Conservation (phyloP, 495 filamentous ascomycete genomes). For the Lasiosphaeria ovina region DNA sequence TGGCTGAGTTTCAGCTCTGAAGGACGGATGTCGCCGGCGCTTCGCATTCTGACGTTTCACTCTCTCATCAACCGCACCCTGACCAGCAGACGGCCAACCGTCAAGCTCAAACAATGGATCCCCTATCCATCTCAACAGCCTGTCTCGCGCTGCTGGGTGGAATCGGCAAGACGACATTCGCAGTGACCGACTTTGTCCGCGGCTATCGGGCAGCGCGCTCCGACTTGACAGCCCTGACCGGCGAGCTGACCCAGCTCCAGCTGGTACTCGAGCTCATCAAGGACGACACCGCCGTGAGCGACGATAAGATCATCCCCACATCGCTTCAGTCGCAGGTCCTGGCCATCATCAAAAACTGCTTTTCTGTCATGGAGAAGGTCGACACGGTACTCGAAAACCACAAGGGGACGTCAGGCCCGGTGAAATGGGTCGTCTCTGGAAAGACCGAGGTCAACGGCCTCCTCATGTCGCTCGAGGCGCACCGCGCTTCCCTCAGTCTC, state of each 20-base stretch:
- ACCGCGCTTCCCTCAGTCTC: slow-evolving; percentile 26
- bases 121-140: slow-evolving; percentile 19
- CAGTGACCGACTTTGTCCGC: slow-evolving; percentile 17
- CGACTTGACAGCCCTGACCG: slow-evolving; percentile 15
- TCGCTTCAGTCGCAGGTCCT: slow-evolving; percentile 23
- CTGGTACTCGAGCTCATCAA: slow-evolving; percentile 20
- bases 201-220: slow-evolving; percentile 16
- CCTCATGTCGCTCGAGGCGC: slow-evolving; percentile 27
- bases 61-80: no score
- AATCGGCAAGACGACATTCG: slow-evolving; percentile 11
- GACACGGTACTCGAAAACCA: slow-evolving; percentile 20
- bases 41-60: no score
- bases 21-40: no score
- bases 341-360: slow-evolving; percentile 26
- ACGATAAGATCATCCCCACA: slow-evolving; percentile 13
- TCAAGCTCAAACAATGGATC: slow-evolving; percentile 8
- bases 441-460: slow-evolving; percentile 24
- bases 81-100: no score
- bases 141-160: slow-evolving; percentile 13
- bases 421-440: slow-evolving; percentile 19
- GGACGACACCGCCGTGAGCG: slow-evolving; percentile 12
- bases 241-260: slow-evolving; percentile 18
- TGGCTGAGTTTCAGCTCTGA: no score
- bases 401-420: slow-evolving; percentile 10
- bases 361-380: slow-evolving; percentile 22